Evolutionary conservation across 2,329 filamentous ascomycete species (phyloP).

Genomic region (Arachnopeziza araneosa): DNA sequence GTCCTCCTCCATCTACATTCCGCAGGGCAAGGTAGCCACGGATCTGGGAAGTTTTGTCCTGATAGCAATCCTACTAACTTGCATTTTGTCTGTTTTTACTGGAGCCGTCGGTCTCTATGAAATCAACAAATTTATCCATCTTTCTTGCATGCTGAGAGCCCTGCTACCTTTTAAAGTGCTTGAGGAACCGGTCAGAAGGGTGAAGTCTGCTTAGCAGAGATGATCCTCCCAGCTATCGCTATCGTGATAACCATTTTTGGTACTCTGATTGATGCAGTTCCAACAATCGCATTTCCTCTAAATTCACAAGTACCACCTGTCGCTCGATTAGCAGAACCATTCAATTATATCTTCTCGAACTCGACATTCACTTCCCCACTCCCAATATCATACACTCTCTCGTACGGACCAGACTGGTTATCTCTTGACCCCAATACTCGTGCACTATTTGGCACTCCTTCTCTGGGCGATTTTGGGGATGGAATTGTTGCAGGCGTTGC

Average conservation of each 20-base stretch:
- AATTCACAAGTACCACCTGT: constrained; percentile 81
- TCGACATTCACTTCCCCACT: constrained; percentile 65
- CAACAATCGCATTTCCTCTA: constrained; percentile 59
- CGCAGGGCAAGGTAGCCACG: neutral
- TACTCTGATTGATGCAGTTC: constrained; percentile 28
- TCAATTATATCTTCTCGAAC: constrained; percentile 65
- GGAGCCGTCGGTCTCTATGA: neutral
- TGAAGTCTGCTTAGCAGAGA: neutral
- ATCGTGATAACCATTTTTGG: constrained; percentile 14
- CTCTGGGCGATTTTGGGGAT: constrained; percentile 49
- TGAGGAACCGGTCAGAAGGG: neutral
- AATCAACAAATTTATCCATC: neutral
- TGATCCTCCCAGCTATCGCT: constrained; percentile 20
- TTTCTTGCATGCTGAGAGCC: neutral
- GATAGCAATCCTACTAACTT: neutral
- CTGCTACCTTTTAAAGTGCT: neutral
- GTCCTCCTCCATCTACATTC: neutral
- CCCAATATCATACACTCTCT: constrained; percentile 61
- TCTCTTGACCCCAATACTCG: constrained; percentile 60
- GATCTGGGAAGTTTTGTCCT: neutral
- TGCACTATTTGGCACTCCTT: constrained; percentile 66
- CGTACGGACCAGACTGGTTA: constrained; percentile 66
- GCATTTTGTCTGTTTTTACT: neutral
- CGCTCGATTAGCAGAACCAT: constrained; percentile 61
- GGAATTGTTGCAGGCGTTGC: constrained; percentile 36